Base-by-base conservation (phyloP, 371 early-diverging fungal genomes). In the Mortierella sp. region DNA sequence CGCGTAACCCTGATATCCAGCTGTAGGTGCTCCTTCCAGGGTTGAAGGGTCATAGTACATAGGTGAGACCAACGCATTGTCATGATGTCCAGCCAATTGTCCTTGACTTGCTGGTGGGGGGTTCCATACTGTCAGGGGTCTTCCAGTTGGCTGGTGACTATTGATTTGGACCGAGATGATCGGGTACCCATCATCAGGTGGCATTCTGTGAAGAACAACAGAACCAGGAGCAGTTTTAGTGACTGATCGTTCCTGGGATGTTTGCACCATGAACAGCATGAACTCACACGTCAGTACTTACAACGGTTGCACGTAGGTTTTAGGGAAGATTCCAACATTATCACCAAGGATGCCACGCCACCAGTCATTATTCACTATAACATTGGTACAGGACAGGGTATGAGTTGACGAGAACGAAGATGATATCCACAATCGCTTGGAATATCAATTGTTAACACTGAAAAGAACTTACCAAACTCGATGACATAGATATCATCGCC, bases 41-140 rank as follows among this genome's bases (percentile, higher is more conserved):
- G n/a, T n/a, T n/a, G n/a, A n/a, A n/a, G n/a, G n/a, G n/a, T n/a
- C n/a, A n/a, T n/a, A n/a, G n/a, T n/a, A n/a, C n/a, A n/a, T n/a
- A n/a, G n/a, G n/a, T n/a, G n/a, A n/a, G n/a, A n/a, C n/a, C n/a
- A n/a, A n/a, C n/a, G n/a, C n/a, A n/a, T n/a, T n/a, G n/a, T n/a
- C n/a, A n/a, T n/a, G n/a, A n/a, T n/a, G n/a, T n/a, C 26, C 49
- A 48, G 34, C 18, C 0, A 34, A 10, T 34, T 34, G 34, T 10
- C 51, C 49, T 50, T 81, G 80, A 13, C 78, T 79, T 42, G 73
- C 62, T 26, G 78, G 80, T 43, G 81, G 68, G 38, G 67, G 65
- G 41, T n/a, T n/a, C n/a, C n/a, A 64, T 26, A 60, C 53, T n/a
- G n/a, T n/a, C n/a, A n/a, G n/a, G 28, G 81, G 78, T 41, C 80